Evolutionary conservation across 1,139 yeast species (phyloP), one percentile per base, ranked within the genome.

Genomic region (Diutina catenulata): DNA sequence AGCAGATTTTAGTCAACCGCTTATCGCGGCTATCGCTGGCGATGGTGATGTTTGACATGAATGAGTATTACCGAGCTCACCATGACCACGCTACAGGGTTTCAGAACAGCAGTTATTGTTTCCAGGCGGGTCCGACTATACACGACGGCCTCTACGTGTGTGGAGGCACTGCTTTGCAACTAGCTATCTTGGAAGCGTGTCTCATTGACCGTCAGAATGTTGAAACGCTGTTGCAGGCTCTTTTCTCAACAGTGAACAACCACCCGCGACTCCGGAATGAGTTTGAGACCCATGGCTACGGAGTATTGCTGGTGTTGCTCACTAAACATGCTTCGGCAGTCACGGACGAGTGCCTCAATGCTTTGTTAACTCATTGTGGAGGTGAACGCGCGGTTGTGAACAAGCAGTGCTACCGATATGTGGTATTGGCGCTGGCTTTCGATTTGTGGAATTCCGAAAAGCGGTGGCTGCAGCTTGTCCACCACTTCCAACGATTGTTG

Each of bases 401-500:
- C 18, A 31, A 31, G 25, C 35, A 31, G 10, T 31, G 35, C n/a
- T 31, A 31, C 15, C 24, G 35, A 11, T 31, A 13, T 11, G 15
- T 31, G 5, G 25, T 48, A 29, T 45, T 65, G 31, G 44, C 63
- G 1, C 49, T 64, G 19, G 57, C 62, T 42, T 60, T 64, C 41
- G 66, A 63, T 7, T 47, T 65, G 13, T 63, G 35, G 35, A 21
- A 21, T 4, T 14, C 5, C 10, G 5, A 14, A 25, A 25, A 14
- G 13, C 5, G 27, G 13, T 8, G 29, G 13, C 18, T 16, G 15
- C 7, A 10, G 15, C 15, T 14, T 27, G 18, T 79, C 4, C 68
- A 66, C 40, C 88, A 81, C 43, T 61, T 80, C 38, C 65, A 68
- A 2, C 68, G 68, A 1, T 64, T 82, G 42, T 57, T 74, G 33